A percentile compares a stretch with the other conserved stretches of the same genome.
Conservation (phyloP, 1,284 basidiomycete genomes). For the Apiotrichum gamsii region DNA sequence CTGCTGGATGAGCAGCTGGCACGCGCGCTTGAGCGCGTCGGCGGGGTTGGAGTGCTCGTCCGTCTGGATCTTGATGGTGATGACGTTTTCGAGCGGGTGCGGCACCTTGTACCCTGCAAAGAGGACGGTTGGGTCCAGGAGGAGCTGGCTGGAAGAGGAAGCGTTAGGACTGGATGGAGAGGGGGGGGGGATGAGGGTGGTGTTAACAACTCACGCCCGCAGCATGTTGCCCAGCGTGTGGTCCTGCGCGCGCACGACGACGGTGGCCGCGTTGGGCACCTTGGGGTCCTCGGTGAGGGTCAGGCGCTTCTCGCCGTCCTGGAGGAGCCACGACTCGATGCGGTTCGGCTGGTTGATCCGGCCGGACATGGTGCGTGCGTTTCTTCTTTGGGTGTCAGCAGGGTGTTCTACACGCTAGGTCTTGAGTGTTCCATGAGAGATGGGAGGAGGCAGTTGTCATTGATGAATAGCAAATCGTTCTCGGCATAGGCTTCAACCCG, state of each 20-base stretch:
- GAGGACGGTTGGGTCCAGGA: conserved; percentile 73
- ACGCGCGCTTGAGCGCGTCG: conserved; percentile 75
- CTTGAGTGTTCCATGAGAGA: conserved; percentile 8
- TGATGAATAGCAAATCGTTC: conserved; percentile 20
- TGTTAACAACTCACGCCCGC: conserved; percentile 68
- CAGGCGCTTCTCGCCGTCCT: conserved; percentile 87
- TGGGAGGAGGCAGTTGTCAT: conserved; percentile 23
- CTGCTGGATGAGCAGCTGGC: conserved; percentile 72
- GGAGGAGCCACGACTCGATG: conserved; percentile 71
- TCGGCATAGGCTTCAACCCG: conserved; percentile 34
- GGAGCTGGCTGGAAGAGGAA: conserved; percentile 71
- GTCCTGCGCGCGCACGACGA: conserved; percentile 92
- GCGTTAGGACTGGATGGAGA: conserved; percentile 1
- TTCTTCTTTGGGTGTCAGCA: neutral
- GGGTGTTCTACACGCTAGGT: no score
- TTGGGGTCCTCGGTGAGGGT: conserved; percentile 92
- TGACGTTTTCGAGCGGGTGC: conserved; percentile 89
- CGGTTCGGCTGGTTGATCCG: conserved; percentile 88
- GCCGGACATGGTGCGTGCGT: conserved; percentile 17
- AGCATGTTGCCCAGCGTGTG: conserved; percentile 96
- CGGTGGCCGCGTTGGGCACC: conserved; percentile 91
- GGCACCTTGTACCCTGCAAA: conserved; percentile 98
- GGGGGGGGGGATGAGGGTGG: neutral
- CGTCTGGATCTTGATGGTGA: conserved; percentile 91
- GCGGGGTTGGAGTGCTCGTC: conserved; percentile 80